Conservation (phyloP, 192 early-diverging fungal species). For the Gamsiella multidivaricata region DNA sequence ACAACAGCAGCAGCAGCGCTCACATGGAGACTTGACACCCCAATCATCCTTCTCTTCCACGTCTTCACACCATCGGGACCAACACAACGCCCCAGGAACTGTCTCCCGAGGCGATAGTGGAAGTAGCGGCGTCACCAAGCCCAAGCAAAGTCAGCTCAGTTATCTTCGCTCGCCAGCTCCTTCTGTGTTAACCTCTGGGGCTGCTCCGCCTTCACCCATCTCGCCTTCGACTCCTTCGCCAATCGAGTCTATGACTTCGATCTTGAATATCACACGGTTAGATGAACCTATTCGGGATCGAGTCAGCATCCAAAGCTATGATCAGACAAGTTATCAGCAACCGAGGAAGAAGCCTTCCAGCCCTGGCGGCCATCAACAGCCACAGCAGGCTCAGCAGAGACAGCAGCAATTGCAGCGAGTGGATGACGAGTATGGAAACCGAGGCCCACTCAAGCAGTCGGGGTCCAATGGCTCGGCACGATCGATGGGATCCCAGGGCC, state of each 20-base stretch:
- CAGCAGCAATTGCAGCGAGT: conserved; percentile 19
- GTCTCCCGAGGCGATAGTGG: conserved; percentile 36
- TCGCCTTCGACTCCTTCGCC: conserved; percentile 32
- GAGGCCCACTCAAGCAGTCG: conserved; percentile 27
- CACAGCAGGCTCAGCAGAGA: conserved; percentile 16
- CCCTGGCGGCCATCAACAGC: conserved; percentile 13
- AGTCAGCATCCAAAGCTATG: conserved; percentile 18
- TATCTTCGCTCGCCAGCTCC: conserved; percentile 23
- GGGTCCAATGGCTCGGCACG: conserved; percentile 27
- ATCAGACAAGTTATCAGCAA: conserved; percentile 35
- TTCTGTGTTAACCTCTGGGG: not conserved
- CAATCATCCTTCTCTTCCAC: conserved; percentile 32
- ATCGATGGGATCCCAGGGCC: conserved; percentile 6
- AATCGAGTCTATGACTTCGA: conserved; percentile 14
- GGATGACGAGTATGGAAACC: not conserved
- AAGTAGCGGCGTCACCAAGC: conserved; percentile 15
- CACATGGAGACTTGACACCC: conserved; percentile 25
- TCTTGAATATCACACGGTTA: conserved; percentile 22
- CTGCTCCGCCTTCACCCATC: conserved; percentile 37
- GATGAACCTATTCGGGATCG: conserved; percentile 39
- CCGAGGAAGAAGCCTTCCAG: conserved; percentile 27
- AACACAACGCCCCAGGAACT: not conserved
- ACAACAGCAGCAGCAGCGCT: conserved; percentile 26
- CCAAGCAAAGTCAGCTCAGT: conserved; percentile 34
- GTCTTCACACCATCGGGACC: conserved; percentile 6